Base-by-base conservation (phyloP, 768 basidiomycete species). In the Phaeotremella skinneri region DNA sequence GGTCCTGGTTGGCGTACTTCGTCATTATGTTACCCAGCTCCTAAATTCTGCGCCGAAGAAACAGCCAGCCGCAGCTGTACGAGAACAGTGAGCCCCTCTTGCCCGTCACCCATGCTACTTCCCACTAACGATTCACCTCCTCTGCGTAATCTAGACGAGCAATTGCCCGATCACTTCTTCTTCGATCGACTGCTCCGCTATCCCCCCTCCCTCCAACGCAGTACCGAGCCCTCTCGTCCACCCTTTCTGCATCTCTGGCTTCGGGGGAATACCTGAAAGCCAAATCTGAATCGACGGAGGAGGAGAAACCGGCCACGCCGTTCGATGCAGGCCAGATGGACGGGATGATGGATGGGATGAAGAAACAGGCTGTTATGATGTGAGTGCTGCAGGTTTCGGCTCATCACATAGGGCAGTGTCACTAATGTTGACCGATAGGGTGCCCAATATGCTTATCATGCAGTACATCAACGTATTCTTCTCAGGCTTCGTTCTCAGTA, bases 401-500 rank as follows among this genome's bases (percentile, higher is more conserved):
- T 39, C 3, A 14, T 23, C 16, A n/a, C 7, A 23, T 39, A 34
- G 31, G 37, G 47, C 27, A 25, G 23, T 21, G 27, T 21, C n/a
- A 39, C 56, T 69, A 56, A 62, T 56, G 29, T 25, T 25, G 29
- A 50, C 27, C 9, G 7, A 25, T 30, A 76, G 73, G 75, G 71
- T 78, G 3, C 77, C 77, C 1, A 78, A 98, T 79, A 97, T 97
- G 88, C 83, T 96, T 60, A 91, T 98, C 67, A 98, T 98, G 94
- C 93, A 92, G 52, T 98, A 94, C 90, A 97, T 99, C 79, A 97
- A 92, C 78, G 91, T 93, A 78, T 99, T 99, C 85, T 99, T 98
- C 80, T 89, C 94, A 71, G 96, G 96, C 27, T 97, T 98, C 75
- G 89, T 99, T 58, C 82, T 97, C 58, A 97, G 94, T 98, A 75